phyloP scores from a whole-genome alignment of 192 early-diverging fungal genomes.

The Podila epigama region DNA sequence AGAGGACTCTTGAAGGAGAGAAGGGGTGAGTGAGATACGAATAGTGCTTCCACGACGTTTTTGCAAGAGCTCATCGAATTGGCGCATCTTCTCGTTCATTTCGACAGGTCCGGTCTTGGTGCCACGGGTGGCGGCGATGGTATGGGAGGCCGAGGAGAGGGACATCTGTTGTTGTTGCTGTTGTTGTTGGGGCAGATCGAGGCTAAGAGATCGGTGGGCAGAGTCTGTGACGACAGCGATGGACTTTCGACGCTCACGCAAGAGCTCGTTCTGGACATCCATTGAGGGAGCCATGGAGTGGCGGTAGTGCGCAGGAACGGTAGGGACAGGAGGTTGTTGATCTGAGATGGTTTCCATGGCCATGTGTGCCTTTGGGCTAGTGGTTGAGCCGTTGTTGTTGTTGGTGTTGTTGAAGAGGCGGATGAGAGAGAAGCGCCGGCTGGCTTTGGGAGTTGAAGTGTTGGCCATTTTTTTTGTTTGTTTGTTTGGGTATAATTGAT shows the following conservation, averaged over 20 bases:
- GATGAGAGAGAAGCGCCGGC: slow-evolving; percentile 35
- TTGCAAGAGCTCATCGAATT: slow-evolving; percentile 52
- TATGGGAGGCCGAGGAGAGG: background rate
- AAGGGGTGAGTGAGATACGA: slow-evolving; percentile 41
- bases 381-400: background rate
- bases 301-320: slow-evolving; percentile 25
- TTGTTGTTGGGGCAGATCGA: too few relatives aligned
- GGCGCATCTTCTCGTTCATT: slow-evolving; percentile 53
- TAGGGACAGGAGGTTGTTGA: slow-evolving; percentile 7
- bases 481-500: background rate
- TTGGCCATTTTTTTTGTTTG: slow-evolving; percentile 8
- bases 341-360: background rate
- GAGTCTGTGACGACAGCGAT: slow-evolving; percentile 31
- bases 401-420: slow-evolving; percentile 33
- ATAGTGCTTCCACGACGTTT: slow-evolving; percentile 49
- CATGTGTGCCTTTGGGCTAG: background rate
- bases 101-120: slow-evolving; percentile 22
- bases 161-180: too few relatives aligned
- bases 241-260: slow-evolving; percentile 41
- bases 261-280: slow-evolving; percentile 35
- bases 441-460: slow-evolving; percentile 6
- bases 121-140: background rate
- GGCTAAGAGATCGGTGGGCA: slow-evolving; percentile 18
- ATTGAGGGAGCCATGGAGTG: slow-evolving; percentile 40
- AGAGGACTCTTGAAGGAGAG: slow-evolving; percentile 30